Evolutionary conservation across 2,329 filamentous ascomycete species (phyloP).

Genomic region (Aspergillus pseudoterreus): DNA sequence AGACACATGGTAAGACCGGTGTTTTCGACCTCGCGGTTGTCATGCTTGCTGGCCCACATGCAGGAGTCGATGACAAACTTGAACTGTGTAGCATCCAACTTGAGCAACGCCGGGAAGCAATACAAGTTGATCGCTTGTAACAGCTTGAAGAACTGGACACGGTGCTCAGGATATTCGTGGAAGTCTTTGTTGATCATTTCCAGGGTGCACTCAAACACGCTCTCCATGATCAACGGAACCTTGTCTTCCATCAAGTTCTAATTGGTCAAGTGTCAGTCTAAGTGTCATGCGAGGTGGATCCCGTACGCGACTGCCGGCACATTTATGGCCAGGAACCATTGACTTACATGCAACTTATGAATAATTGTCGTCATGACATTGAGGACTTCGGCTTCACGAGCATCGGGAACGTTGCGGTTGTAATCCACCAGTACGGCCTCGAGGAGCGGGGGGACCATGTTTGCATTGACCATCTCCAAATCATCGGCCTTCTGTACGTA

Average conservation of each 20-base stretch:
- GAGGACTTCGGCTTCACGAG: conserved; percentile 91
- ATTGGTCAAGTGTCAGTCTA: conserved; percentile 1
- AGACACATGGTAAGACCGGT: conserved; percentile 97
- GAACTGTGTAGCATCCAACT: conserved; percentile 93
- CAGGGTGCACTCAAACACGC: conserved; percentile 95
- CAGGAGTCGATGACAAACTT: conserved; percentile 99
- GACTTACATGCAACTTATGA: conserved; percentile 86
- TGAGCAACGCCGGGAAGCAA: conserved; percentile 91
- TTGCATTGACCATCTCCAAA: conserved; percentile 83
- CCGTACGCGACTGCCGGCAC: too few relatives aligned
- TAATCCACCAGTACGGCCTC: conserved; percentile 95
- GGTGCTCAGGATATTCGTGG: conserved; percentile 96
- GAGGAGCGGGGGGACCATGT: conserved; percentile 91
- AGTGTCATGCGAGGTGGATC: not conserved
- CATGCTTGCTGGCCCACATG: conserved; percentile 99
- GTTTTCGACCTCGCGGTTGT: conserved; percentile 95
- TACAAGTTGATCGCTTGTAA: conserved; percentile 93
- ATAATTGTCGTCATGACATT: conserved; percentile 98
- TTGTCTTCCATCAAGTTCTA: conserved; percentile 97
- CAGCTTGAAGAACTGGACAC: conserved; percentile 99
- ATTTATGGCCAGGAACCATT: not conserved
- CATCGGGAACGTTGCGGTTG: conserved; percentile 92
- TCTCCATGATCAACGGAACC: conserved; percentile 95
- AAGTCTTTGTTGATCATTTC: conserved; percentile 99
- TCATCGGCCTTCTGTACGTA: conserved; percentile 99